These are phyloP conservation scores for Leccinum olivaceopallidum DNA, from an alignment of 768 basidiomycete species.

Conservation along the genomic window DNA sequence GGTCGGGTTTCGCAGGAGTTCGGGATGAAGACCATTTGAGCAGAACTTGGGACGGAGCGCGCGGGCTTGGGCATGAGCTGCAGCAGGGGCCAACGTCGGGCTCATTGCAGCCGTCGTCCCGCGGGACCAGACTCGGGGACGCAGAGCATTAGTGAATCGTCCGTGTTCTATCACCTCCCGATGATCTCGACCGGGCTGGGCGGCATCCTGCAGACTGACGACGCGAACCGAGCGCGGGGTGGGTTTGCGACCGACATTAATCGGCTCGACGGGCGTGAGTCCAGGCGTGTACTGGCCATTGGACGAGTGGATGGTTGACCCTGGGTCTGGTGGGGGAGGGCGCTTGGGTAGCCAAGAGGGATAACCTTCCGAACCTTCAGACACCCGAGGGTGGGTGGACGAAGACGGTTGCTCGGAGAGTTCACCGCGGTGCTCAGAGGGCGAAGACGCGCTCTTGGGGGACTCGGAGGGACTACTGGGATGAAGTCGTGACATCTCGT, in stretches of 20 bases:
- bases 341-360: slow-evolving; percentile 84
- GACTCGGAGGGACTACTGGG: slow-evolving; percentile 31
- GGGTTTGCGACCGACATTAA: slow-evolving; percentile 64
- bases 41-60: slow-evolving; percentile 64
- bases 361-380: slow-evolving; percentile 64
- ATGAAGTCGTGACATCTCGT: slow-evolving; percentile 41
- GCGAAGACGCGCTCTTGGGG: slow-evolving; percentile 31
- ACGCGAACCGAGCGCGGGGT: slow-evolving; percentile 83
- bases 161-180: slow-evolving; percentile 55
- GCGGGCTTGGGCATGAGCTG: slow-evolving; percentile 33
- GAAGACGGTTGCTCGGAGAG: slow-evolving; percentile 37
- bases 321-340: slow-evolving; percentile 71
- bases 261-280: slow-evolving; percentile 32
- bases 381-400: slow-evolving; percentile 34
- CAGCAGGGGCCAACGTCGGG: slow-evolving; percentile 45
- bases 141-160: slow-evolving; percentile 40
- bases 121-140: slow-evolving; percentile 58
- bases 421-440: slow-evolving; percentile 30
- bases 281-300: slow-evolving; percentile 39
- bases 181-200: slow-evolving; percentile 40
- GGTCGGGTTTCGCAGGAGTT: slow-evolving; percentile 64
- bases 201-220: slow-evolving; percentile 63
- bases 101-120: slow-evolving; percentile 48
- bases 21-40: slow-evolving; percentile 65
- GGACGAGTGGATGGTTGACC: slow-evolving; percentile 65